phyloP scores from a whole-genome alignment of 2,329 filamentous ascomycete genomes.

The Stachybotrys echinatus region DNA sequence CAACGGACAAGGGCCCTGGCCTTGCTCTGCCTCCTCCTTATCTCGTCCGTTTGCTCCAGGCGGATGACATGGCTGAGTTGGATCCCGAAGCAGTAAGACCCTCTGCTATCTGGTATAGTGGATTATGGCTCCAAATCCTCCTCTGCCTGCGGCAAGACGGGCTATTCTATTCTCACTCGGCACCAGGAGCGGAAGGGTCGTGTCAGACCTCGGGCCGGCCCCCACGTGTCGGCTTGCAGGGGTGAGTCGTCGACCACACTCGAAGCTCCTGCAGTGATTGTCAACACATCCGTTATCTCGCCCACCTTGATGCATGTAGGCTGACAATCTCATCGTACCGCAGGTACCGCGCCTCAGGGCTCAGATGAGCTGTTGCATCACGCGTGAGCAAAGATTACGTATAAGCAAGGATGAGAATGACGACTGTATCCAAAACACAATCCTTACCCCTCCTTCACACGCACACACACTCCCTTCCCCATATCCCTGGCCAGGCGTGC shows the following conservation, averaged over 20 bases:
- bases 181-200: not conserved
- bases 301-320: not conserved
- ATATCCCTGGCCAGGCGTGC: not conserved
- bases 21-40: not conserved
- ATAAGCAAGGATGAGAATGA: not conserved
- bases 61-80: not conserved
- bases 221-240: constrained; percentile 19
- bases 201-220: constrained; percentile 20
- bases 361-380: not conserved
- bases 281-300: not conserved
- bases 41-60: not conserved
- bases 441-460: not conserved
- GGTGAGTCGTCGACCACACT: constrained; percentile 13
- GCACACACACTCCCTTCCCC: not conserved
- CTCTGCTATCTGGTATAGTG: not conserved
- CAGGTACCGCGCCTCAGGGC: not conserved
- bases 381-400: not conserved
- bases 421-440: not conserved
- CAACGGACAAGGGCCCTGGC: not conserved
- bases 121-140: not conserved
- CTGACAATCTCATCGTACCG: not conserved
- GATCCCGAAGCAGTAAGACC: not conserved
- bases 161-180: not conserved
- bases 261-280: not conserved
- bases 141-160: not conserved